Evolutionary conservation across 2,329 filamentous ascomycete genomes (phyloP), one percentile per base, ranked within the genome.

Genomic region (Diaporthe longicolla): DNA sequence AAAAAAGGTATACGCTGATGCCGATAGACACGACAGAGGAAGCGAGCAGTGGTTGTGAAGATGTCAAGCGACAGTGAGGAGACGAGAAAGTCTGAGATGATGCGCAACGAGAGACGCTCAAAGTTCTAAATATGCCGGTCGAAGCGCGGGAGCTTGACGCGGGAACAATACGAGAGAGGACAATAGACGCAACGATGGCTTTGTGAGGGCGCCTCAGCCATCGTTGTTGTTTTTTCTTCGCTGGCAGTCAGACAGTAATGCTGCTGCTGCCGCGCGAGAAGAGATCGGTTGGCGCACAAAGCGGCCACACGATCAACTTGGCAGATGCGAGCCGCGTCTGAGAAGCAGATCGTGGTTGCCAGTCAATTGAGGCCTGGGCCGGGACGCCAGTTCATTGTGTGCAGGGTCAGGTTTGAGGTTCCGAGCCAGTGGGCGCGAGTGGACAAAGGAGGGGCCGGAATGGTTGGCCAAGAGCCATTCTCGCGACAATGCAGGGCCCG

Each of bases 401-500:
- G 45, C 45, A 29, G 57, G 55, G 55, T 59, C 37, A 29, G 17
- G 69, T 61, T 71, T 71, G 57, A 52, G 3, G 55, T 43, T 32
- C 37, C 45, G 35, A 35, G 57, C 21, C 70, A 45, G 32, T n/a
- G 24, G 19, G 57, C 35, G 35, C 57, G 32, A 40, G 32, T 54
- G 45, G 29, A 63, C 45, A 54, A 71, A 71, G 37, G 48, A 17
- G 13, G 50, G 24, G 6, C 24, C n/a, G 40, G 48, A 63, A 63
- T 63, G 59, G 59, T 61, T 71, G 70, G 70, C 57, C 70, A 43
- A 35, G 45, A 54, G 45, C n/a, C 57, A 63, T 63, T 71, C 57
- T 63, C 70, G 29, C 57, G 63, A 63, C 57, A 24, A 63, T 63
- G 35, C 57, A 45, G 21, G 45, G 45, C 24, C 70, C 70, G 63